A percentile compares a stretch with the other conserved stretches of the same genome.
phyloP scores from a whole-genome alignment of 495 filamentous ascomycete species.

The Penicillium flavigenum region DNA sequence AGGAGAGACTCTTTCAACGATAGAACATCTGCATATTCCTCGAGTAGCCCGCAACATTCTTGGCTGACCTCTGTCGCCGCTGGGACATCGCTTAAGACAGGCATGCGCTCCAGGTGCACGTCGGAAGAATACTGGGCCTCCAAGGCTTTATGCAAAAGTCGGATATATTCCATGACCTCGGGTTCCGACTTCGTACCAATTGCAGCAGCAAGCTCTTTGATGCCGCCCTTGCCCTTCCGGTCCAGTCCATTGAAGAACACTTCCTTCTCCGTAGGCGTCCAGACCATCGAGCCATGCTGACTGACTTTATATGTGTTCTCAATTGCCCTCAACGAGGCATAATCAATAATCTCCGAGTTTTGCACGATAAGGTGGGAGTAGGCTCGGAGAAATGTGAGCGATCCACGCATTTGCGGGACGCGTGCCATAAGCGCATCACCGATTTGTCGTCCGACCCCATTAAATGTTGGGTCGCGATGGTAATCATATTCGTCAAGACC shows the following conservation, averaged over 20 bases:
- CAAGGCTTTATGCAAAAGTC: constrained; percentile 54
- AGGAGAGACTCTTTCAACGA: constrained; percentile 54
- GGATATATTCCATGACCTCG: constrained; percentile 70
- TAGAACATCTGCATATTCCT: constrained; percentile 63
- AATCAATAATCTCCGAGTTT: constrained; percentile 45
- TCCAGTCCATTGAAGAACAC: constrained; percentile 64
- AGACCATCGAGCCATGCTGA: constrained; percentile 66
- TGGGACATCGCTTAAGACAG: constrained; percentile 52
- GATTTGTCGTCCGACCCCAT: not conserved
- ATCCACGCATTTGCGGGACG: constrained; percentile 8
- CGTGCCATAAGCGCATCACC: constrained; percentile 7
- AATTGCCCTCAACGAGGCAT: constrained; percentile 5
- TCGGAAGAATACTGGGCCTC: constrained; percentile 32
- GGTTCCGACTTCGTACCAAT: constrained; percentile 71
- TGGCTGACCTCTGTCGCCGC: constrained; percentile 71
- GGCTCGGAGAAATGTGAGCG: constrained; percentile 15
- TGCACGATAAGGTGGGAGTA: constrained; percentile 63
- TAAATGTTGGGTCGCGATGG: not conserved
- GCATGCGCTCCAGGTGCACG: constrained; percentile 19
- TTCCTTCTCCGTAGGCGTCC: constrained; percentile 69
- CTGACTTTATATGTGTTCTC: constrained; percentile 32
- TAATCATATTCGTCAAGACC: not conserved
- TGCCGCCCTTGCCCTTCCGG: constrained; percentile 59
- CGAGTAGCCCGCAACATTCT: constrained; percentile 64
- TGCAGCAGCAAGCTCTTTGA: constrained; percentile 57